Evolutionary conservation across 2,329 filamentous ascomycete genomes (phyloP).

Genomic region (Grosmannia clavigera): DNA sequence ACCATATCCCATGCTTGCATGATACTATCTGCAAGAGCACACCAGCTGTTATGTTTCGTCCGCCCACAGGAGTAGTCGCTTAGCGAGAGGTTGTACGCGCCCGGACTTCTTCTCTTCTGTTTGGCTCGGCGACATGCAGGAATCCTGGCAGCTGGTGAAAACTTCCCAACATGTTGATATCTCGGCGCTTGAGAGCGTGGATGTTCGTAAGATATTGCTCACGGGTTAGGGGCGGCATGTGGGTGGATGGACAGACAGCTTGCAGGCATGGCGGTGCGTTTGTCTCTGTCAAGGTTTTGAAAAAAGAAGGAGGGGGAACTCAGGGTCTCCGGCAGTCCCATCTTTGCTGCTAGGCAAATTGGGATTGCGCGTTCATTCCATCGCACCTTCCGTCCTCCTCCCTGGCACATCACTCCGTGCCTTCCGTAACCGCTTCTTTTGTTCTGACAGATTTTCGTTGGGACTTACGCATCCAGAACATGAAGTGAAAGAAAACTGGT

Average conservation of each 20-base stretch:
- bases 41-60: background rate
- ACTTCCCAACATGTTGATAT: background rate
- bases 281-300: no score
- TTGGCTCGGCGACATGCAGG: background rate
- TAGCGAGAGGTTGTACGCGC: background rate
- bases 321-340: background rate
- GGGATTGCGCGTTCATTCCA: background rate
- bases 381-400: background rate
- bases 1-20: background rate
- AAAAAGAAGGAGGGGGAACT: background rate
- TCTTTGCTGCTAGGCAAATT: background rate
- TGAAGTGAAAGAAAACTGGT: background rate
- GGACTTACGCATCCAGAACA: background rate
- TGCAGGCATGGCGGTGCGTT: background rate
- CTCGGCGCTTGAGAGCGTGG: no score
- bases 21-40: background rate
- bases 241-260: no score
- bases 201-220: background rate
- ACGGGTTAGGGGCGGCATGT: no score
- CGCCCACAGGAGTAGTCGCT: background rate
- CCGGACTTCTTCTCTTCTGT: background rate
- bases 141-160: background rate
- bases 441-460: background rate
- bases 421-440: background rate
- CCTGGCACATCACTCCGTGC: background rate